These are phyloP conservation scores for Dothiorella sarmentorum DNA, from an alignment of 2,329 filamentous ascomycete species.

Conservation along the genomic window DNA sequence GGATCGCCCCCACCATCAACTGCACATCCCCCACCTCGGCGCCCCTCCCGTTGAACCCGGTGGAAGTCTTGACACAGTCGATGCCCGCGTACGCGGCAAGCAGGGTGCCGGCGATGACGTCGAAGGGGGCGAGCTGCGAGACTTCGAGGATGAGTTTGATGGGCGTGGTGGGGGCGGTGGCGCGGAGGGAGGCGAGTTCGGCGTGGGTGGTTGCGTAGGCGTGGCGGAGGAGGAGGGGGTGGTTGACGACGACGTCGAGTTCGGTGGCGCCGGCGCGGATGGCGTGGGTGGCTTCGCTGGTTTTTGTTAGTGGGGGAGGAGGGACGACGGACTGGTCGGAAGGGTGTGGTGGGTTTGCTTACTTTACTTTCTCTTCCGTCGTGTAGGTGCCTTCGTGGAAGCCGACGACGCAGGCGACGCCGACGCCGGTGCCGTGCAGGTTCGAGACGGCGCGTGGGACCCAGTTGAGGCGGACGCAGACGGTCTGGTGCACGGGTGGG, in stretches of 20 bases:
- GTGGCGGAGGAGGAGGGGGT: conserved; percentile 40
- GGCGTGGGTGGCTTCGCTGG: conserved; percentile 47
- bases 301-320: background rate
- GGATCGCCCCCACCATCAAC: conserved; percentile 52
- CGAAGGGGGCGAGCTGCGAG: conserved; percentile 45
- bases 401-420: conserved; percentile 56
- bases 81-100: conserved; percentile 52
- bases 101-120: conserved; percentile 54
- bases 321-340: background rate
- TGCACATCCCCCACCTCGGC: conserved; percentile 52
- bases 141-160: conserved; percentile 60
- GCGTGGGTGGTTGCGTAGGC: conserved; percentile 44
- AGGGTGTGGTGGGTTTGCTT: conserved; percentile 9
- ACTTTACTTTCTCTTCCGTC: conserved; percentile 48
- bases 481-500: conserved; percentile 40
- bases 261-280: conserved; percentile 52
- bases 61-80: conserved; percentile 60
- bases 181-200: conserved; percentile 52
- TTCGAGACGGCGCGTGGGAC: conserved; percentile 50
- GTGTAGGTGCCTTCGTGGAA: conserved; percentile 59
- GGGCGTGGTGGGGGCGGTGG: conserved; percentile 41
- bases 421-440: conserved; percentile 47
- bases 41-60: conserved; percentile 56
- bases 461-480: conserved; percentile 55
- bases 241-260: conserved; percentile 59